These are phyloP conservation scores for Melocanna baccifera DNA, from an alignment of 176 grass and related monocot species.

Conservation along the genomic window DNA sequence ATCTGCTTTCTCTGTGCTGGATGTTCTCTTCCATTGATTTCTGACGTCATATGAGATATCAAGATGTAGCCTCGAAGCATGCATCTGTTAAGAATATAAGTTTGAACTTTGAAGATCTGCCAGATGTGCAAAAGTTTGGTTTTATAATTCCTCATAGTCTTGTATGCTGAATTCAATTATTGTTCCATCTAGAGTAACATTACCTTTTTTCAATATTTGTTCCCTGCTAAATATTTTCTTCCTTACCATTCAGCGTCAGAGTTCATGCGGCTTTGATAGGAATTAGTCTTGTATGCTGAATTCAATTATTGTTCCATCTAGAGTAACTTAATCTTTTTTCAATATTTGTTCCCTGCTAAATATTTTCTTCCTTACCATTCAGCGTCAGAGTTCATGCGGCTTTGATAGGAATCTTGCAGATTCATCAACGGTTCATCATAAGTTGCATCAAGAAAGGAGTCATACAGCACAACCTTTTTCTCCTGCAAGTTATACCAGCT, in stretches of 20 bases:
- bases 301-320: too few species aligned
- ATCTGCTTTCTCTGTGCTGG: neutral
- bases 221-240: conserved; percentile 27
- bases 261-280: conserved; percentile 48
- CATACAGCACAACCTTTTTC: conserved; percentile 45
- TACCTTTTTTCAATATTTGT: neutral
- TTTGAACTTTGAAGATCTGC: neutral
- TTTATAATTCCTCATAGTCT: neutral
- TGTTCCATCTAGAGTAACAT: neutral
- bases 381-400: conserved; percentile 51
- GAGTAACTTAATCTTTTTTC: too few species aligned
- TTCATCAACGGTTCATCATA: conserved; percentile 42
- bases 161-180: conserved; percentile 12
- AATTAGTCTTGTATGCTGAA: too few species aligned
- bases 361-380: conserved; percentile 8
- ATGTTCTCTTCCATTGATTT: neutral
- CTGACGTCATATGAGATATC: neutral
- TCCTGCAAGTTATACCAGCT: conserved; percentile 66
- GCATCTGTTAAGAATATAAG: neutral
- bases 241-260: conserved; percentile 37
- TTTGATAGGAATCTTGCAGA: conserved; percentile 40
- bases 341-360: conserved; percentile 22
- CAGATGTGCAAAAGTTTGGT: neutral
- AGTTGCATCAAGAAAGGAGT: conserved; percentile 42
- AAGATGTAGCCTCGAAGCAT: neutral